These are phyloP conservation scores for Suhomyces prunicola DNA, from an alignment of 805 yeast genomes.

Conservation along the genomic window DNA sequence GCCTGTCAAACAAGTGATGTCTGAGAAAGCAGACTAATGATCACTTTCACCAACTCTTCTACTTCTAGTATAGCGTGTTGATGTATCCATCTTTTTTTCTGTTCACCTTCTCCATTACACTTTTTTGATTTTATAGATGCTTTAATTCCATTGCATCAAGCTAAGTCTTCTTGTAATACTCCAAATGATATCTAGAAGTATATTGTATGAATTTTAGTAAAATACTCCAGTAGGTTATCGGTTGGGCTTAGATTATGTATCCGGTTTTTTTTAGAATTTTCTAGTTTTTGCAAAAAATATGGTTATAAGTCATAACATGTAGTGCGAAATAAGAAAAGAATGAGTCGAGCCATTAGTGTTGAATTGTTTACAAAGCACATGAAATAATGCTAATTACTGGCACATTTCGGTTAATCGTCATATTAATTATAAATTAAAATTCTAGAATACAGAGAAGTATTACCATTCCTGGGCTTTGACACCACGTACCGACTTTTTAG, in stretches of 20 bases:
- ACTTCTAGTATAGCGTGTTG: not conserved
- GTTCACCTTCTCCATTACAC: not conserved
- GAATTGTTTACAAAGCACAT: too few species aligned
- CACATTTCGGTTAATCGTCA: not conserved
- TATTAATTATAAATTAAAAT: not conserved
- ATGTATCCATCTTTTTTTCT: not conserved
- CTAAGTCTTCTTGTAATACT: not conserved
- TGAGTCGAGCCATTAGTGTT: too few species aligned
- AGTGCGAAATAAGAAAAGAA: too few species aligned
- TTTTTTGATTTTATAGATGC: not conserved
- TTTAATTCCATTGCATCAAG: not conserved
- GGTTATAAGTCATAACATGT: too few species aligned
- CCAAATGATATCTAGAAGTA: not conserved
- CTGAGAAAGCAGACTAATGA: constrained; percentile 23
- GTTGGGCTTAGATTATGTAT: not conserved
- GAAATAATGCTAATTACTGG: too few species aligned
- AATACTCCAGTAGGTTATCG: not conserved
- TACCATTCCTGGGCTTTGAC: constrained; percentile 75
- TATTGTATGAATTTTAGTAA: not conserved
- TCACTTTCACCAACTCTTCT: not conserved
- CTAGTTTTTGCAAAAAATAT: not conserved
- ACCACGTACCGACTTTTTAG: constrained; percentile 67
- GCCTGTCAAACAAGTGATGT: constrained; percentile 86
- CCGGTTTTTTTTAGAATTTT: not conserved
- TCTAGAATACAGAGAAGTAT: constrained; percentile 3